Evolutionary conservation across 177 flowering plant genomes (phyloP), one percentile per base, ranked within the genome.

Genomic region (Tripterygium wilfordii): DNA sequence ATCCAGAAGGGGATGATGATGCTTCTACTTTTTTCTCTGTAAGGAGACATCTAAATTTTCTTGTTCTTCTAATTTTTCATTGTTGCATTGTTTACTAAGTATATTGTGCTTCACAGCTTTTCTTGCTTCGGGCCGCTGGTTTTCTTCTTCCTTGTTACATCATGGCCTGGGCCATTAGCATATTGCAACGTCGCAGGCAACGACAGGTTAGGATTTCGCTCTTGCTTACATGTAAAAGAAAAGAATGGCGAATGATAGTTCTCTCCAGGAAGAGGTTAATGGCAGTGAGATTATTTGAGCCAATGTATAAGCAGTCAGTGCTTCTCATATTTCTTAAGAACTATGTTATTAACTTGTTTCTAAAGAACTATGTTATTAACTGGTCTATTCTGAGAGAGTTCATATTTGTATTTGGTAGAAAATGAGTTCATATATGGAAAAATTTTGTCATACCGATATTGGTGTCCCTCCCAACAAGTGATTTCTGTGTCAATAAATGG

Each of bases 11-110:
- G 12, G 83, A 72, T 35, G 84, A 68, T 27, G 85, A 84, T 66
- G 69, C 80, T 26, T 73, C 88, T 13, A 61, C 78, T 0, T 75
- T 75, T 60, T 79, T 85, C 60, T 72, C 88, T 46, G 95, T 85
- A 68, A 57, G 95, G 68, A 22, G 17, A 36, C 10, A 15, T 48
- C 8, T 1, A 29, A 30, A 9, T 27, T 36, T 0, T n/a, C 15
- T 32, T 21, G 3, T 21, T 9, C 27, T 15, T 13, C 2, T 16
- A 2, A 36, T n/a, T 60, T 27, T 8, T 1, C 6, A 24, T 29
- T 48, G 16, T 18, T 17, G 3, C 16, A 14, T 49, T 17, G 16
- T 49, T 4, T 30, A 40, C 32, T 9, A 22, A 29, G 12, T 15
- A 4, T 28, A 28, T 19, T 47, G 18, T 48, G 16, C 24, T 45